These are phyloP conservation scores for Saksenaea vasiformis DNA, from an alignment of 371 early-diverging fungal species.

Conservation along the genomic window DNA sequence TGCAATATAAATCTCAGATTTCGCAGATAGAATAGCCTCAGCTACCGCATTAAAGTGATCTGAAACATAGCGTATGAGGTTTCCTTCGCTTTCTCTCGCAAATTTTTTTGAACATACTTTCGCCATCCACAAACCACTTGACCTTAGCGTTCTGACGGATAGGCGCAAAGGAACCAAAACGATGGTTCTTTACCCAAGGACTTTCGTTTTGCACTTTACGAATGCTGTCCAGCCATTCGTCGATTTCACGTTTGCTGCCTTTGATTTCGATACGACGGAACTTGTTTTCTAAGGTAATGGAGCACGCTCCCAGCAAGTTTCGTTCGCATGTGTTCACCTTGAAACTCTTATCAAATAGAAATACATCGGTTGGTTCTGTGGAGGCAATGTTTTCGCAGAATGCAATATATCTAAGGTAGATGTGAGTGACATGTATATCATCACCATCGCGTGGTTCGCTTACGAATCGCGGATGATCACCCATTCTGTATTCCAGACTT, in stretches of 20 bases:
- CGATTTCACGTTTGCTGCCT: constrained; percentile 61
- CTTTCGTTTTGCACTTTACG: constrained; percentile 59
- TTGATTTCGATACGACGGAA: constrained; percentile 69
- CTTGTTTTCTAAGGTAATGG: constrained; percentile 54
- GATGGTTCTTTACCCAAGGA: constrained; percentile 72
- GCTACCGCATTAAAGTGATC: constrained; percentile 85
- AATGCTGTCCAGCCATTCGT: constrained; percentile 69
- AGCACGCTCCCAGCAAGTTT: constrained; percentile 30
- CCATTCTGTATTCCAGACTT: constrained; percentile 71
- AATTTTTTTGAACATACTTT: too few relatives aligned
- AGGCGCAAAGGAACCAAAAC: constrained; percentile 83
- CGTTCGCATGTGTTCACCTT: constrained; percentile 33
- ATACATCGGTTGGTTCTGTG: constrained; percentile 65
- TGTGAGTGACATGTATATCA: background rate
- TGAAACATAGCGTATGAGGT: constrained; percentile 6
- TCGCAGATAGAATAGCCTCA: constrained; percentile 78
- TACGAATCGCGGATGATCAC: constrained; percentile 78
- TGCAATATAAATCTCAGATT: constrained; percentile 78
- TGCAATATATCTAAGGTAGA: constrained; percentile 50
- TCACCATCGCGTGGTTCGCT: background rate
- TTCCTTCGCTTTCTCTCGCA: too few relatives aligned
- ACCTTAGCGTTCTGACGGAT: constrained; percentile 67
- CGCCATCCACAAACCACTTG: constrained; percentile 84
- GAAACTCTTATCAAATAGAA: constrained; percentile 71
- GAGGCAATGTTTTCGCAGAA: constrained; percentile 57